These are phyloP conservation scores for Penicillium sp. DNA, from an alignment of 2,329 filamentous ascomycete species.

Conservation along the genomic window DNA sequence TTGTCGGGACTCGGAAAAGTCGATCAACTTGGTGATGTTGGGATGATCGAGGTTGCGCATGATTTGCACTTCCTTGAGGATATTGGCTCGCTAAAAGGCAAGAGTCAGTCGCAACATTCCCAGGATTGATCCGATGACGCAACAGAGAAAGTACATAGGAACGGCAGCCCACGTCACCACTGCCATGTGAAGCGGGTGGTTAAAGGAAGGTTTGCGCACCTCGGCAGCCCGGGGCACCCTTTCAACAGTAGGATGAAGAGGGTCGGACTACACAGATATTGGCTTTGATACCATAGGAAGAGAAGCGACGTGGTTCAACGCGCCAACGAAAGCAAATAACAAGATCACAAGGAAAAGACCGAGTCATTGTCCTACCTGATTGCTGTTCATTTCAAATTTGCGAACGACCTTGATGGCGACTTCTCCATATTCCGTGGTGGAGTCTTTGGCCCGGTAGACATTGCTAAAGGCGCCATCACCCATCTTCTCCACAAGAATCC, in stretches of 20 bases:
- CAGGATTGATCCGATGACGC: neutral
- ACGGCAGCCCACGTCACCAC: conserved; percentile 1
- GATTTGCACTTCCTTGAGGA: conserved; percentile 96
- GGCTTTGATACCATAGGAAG: conserved; percentile 36
- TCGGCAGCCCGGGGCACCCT: conserved; percentile 93
- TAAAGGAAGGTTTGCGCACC: conserved; percentile 61
- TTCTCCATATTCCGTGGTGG: conserved; percentile 63
- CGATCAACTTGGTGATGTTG: conserved; percentile 88
- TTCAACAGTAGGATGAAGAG: conserved; percentile 92
- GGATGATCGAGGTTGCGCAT: conserved; percentile 96
- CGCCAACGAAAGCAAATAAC: conserved; percentile 23
- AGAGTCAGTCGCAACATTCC: conserved; percentile 23
- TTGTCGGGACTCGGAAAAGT: conserved; percentile 87
- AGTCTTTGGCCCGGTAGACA: conserved; percentile 84
- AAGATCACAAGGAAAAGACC: conserved; percentile 28
- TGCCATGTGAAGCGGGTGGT: conserved; percentile 25
- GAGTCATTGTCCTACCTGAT: conserved; percentile 67
- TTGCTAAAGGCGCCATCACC: conserved; percentile 98
- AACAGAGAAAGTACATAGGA: neutral
- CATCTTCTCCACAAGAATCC: conserved; percentile 91
- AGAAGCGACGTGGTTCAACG: neutral
- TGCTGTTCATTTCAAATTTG: conserved; percentile 98
- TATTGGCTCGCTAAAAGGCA: conserved; percentile 73
- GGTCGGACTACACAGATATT: conserved; percentile 69
- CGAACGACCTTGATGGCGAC: conserved; percentile 98